phyloP scores from a whole-genome alignment of 805 yeast genomes.

The Candida stauntonica region DNA sequence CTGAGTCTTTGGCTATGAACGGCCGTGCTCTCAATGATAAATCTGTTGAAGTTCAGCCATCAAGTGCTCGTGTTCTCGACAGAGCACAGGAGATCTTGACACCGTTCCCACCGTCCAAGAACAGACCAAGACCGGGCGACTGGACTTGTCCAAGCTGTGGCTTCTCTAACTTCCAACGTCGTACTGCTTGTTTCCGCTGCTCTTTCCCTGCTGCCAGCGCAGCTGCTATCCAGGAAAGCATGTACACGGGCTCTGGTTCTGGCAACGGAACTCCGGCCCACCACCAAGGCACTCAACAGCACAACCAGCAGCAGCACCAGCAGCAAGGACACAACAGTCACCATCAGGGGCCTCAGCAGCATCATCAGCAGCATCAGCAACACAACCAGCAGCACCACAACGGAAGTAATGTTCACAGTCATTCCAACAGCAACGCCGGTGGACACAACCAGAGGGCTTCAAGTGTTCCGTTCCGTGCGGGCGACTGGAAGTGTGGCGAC shows the following conservation, averaged over 20 bases:
- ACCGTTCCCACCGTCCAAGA: constrained; percentile 80
- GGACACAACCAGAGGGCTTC: constrained; percentile 29
- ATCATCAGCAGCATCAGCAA: constrained; percentile 12
- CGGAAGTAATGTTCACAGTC: constrained; percentile 22
- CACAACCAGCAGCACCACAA: constrained; percentile 17
- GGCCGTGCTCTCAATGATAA: constrained; percentile 73
- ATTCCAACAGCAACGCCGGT: constrained; percentile 13
- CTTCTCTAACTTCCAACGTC: constrained; percentile 87
- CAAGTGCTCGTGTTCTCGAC: constrained; percentile 72
- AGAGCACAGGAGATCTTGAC: constrained; percentile 76
- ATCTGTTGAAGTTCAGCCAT: constrained; percentile 81
- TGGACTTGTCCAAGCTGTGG: constrained; percentile 99
- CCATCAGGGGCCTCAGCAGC: constrained; percentile 1
- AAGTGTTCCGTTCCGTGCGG: constrained; percentile 91
- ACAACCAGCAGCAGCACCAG: constrained; percentile 4
- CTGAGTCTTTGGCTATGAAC: constrained; percentile 70
- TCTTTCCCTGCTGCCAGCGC: constrained; percentile 81
- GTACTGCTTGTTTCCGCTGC: constrained; percentile 92
- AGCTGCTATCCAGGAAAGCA: constrained; percentile 62
- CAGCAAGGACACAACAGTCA: constrained; percentile 4
- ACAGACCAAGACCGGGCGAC: constrained; percentile 93
- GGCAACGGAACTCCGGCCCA: constrained; percentile 7
- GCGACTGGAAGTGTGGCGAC: constrained; percentile 89
- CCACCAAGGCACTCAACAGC: constrained; percentile 13
- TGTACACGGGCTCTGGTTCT: constrained; percentile 8